Evolutionary conservation across 768 basidiomycete species (phyloP).

Genomic region (Suillus brevipes): DNA sequence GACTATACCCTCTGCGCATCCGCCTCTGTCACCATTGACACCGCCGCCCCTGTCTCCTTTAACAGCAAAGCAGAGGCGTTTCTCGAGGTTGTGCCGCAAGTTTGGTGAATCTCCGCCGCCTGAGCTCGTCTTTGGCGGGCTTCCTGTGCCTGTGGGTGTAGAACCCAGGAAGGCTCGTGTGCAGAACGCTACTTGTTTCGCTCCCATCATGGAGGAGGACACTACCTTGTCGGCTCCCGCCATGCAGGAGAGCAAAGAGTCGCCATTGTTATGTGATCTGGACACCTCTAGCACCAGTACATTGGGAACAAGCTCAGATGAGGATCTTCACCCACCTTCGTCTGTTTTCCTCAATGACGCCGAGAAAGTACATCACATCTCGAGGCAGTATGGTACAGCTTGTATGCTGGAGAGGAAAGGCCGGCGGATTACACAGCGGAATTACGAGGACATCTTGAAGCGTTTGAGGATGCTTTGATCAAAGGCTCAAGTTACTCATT

Average conservation of each 20-base stretch:
- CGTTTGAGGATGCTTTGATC: constrained; percentile 33
- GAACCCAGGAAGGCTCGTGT: neutral
- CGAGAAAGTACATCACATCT: neutral
- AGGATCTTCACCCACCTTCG: neutral
- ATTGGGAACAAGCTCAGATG: neutral
- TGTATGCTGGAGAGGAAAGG: constrained; percentile 45
- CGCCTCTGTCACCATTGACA: constrained; percentile 12
- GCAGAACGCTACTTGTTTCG: neutral
- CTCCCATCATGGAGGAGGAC: neutral
- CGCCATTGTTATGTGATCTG: neutral
- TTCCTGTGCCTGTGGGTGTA: neutral
- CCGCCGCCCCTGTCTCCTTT: constrained; percentile 27
- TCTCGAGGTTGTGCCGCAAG: constrained; percentile 35
- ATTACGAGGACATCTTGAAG: constrained; percentile 36
- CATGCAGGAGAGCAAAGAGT: neutral
- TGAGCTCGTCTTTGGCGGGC: constrained; percentile 21
- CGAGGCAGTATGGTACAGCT: constrained; percentile 29
- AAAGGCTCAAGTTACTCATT: neutral
- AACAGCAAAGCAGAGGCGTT: constrained; percentile 30
- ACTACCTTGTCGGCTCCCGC: neutral
- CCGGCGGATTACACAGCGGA: constrained; percentile 35
- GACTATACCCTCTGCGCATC: neutral
- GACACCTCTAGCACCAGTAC: constrained; percentile 9
- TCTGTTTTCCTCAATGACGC: neutral
- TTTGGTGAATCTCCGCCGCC: constrained; percentile 33